Conservation (phyloP, 768 basidiomycete genomes). For the Obba rivulosa region DNA sequence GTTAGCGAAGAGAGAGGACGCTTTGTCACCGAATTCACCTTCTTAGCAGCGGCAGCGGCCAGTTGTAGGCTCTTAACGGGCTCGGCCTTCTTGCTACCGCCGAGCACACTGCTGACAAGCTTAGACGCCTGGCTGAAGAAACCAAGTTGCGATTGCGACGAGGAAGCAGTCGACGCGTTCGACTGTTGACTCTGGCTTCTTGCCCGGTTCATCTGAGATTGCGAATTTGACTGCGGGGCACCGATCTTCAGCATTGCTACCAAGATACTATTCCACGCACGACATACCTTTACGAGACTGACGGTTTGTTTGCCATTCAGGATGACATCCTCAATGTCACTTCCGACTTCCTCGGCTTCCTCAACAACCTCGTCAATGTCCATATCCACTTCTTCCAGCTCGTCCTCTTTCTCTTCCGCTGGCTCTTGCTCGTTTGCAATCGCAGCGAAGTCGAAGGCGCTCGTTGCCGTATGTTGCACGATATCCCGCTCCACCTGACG, state of each 20-base stretch:
- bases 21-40: constrained; percentile 43
- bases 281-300: constrained; percentile 25
- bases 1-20: neutral
- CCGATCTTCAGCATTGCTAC: neutral
- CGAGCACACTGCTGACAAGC: constrained; percentile 60
- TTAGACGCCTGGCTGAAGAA: constrained; percentile 70
- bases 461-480: neutral
- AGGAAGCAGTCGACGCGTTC: constrained; percentile 35
- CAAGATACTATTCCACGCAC: neutral
- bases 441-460: neutral
- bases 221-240: constrained; percentile 1
- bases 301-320: constrained; percentile 33
- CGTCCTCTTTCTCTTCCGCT: constrained; percentile 7
- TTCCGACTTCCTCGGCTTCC: constrained; percentile 30
- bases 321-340: constrained; percentile 36
- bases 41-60: constrained; percentile 82
- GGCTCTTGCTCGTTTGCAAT: neutral
- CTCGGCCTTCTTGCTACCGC: constrained; percentile 64
- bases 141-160: constrained; percentile 43
- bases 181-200: constrained; percentile 54
- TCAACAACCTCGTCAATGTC: constrained; percentile 28
- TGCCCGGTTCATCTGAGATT: constrained; percentile 10
- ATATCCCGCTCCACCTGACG: constrained; percentile 1
- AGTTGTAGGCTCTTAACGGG: constrained; percentile 73
- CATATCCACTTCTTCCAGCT: constrained; percentile 22